Base-by-base conservation (phyloP, 2,329 filamentous ascomycete genomes). In the Hypoxylon sp. region DNA sequence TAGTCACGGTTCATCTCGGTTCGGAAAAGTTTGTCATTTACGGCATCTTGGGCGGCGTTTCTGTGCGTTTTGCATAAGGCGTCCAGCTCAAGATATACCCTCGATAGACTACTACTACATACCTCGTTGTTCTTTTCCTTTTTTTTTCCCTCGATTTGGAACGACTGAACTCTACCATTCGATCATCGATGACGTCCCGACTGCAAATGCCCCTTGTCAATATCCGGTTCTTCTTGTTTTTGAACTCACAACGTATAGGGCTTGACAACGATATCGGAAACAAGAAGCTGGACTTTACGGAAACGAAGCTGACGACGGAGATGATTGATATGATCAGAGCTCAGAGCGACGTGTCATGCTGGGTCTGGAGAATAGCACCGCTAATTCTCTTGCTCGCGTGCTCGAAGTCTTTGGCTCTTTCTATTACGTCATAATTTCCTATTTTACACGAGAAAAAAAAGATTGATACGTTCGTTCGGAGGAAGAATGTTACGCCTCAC, bases 11-110 rank as follows among this genome's bases (percentile, higher is more conserved):
- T 43, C 38, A 63, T 52, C 73, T 74, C 67, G 74, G 68, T 66
- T 73, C 70, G 73, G 74, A 74, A 76, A 73, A 73, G 73, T 73
- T 73, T 69, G 71, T 71, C 68, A 49, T 61, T 74, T 71, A 49
- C 49, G 73, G 67, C 70, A 73, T 71, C 69, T 70, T 69, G 65
- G 67, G 67, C 65, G 73, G 74, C 71, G 73, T 76, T 75, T 70
- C 61, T 71, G 56, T 68, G 67, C 70, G 61, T 72, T 53, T 68
- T 72, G 73, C 74, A 74, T 75, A 56, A 71, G 73, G 69, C 68
- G 67, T 72, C 57, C 30, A 72, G 63, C 67, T 65, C 63, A 61
- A 67, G 68, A 62, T 71, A 73, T 73, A 73, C 72, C 72, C 70
- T 57, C 62, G 70, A 72, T 73, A 73, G 72, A 72, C 62, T 68